Conservation (phyloP, 2,329 filamentous ascomycete genomes). For the Cladophialophora yegresii region DNA sequence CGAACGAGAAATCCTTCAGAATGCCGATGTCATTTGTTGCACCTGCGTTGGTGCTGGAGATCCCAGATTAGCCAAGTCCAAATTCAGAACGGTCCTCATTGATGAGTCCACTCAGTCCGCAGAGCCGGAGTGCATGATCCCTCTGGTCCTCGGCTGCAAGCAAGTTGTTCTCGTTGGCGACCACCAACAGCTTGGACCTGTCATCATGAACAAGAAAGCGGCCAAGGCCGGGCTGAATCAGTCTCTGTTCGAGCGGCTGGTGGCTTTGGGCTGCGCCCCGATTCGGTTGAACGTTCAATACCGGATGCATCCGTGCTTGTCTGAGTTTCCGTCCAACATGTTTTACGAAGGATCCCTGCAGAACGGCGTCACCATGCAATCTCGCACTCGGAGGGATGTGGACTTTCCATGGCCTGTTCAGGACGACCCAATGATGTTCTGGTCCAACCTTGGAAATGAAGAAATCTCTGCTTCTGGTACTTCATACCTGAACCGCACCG, state of each 20-base stretch:
- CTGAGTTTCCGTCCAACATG: constrained; percentile 98
- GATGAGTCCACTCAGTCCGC: constrained; percentile 98
- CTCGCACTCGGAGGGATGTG: constrained; percentile 85
- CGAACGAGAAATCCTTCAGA: constrained; percentile 90
- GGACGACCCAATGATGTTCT: constrained; percentile 99
- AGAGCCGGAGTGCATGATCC: constrained; percentile 98
- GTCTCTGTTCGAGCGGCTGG: constrained; percentile 95
- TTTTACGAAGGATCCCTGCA: constrained; percentile 98
- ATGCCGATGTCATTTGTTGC: constrained; percentile 97
- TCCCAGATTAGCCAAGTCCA: constrained; percentile 91
- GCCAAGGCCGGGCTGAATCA: constrained; percentile 97
- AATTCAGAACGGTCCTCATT: constrained; percentile 96
- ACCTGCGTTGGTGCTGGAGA: constrained; percentile 97
- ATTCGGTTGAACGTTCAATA: constrained; percentile 97
- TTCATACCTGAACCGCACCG: constrained; percentile 95
- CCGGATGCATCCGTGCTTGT: constrained; percentile 97
- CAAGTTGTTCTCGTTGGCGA: constrained; percentile 98
- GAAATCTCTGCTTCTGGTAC: constrained; percentile 98
- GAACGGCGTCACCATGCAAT: constrained; percentile 88
- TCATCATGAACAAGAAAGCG: constrained; percentile 99
- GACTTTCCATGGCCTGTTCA: constrained; percentile 97
- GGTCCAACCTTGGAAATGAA: constrained; percentile 96
- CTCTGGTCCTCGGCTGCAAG: constrained; percentile 93
- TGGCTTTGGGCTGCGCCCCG: constrained; percentile 84
- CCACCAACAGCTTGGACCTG: constrained; percentile 94